Conservation (phyloP, 495 filamentous ascomycete species). For the Aspergillus avenaceus region DNA sequence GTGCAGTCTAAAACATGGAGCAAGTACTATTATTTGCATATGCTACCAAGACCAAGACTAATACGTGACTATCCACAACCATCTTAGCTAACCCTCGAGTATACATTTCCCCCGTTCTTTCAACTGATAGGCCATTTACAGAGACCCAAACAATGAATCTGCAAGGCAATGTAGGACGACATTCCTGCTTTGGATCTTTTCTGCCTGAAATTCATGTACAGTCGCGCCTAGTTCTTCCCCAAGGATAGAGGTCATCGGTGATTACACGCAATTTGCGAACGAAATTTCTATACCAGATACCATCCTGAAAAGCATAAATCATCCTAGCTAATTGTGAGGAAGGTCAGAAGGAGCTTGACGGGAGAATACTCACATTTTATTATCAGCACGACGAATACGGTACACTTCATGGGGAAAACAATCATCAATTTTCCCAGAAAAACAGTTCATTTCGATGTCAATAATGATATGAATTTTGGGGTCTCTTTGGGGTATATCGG, state of each 20-base stretch:
- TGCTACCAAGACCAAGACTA: too few relatives aligned
- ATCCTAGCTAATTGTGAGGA: neutral
- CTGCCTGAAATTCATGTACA: too few relatives aligned
- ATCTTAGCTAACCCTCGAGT: too few relatives aligned
- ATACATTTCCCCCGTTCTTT: too few relatives aligned
- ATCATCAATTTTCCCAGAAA: neutral
- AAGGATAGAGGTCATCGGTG: slow-evolving; percentile 1
- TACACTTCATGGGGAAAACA: slow-evolving; percentile 2
- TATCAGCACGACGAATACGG: neutral
- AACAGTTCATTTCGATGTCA: neutral
- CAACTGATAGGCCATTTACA: too few relatives aligned
- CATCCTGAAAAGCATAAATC: neutral
- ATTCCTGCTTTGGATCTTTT: too few relatives aligned
- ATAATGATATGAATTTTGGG: neutral
- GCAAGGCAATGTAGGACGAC: too few relatives aligned
- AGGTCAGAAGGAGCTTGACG: neutral
- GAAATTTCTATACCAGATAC: neutral
- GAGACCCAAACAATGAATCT: too few relatives aligned
- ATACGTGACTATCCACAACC: too few relatives aligned
- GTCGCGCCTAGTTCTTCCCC: too few relatives aligned
- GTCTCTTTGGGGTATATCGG: neutral
- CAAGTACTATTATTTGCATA: too few relatives aligned
- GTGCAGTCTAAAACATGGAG: too few relatives aligned
- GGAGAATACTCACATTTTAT: neutral
- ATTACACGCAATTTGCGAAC: neutral